These are phyloP conservation scores for Phytomonas francai DNA, from an alignment of 208 protist species.

Conservation along the genomic window DNA sequence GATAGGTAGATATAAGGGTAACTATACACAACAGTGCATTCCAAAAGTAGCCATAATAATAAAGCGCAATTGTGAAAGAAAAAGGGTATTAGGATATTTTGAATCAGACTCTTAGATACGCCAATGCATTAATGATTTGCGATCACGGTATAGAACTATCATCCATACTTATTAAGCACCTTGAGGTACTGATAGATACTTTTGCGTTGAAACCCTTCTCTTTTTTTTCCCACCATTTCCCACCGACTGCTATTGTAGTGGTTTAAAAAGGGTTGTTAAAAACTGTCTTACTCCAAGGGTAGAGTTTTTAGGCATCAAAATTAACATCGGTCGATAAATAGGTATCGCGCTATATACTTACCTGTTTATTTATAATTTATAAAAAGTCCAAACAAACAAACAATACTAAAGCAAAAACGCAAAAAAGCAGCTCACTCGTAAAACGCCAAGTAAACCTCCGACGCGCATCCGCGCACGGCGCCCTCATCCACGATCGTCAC, in stretches of 20 bases:
- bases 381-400: slow-evolving; percentile 6
- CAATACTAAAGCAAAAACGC: slow-evolving; percentile 7
- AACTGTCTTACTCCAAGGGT: too few species aligned
- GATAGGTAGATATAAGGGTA: slow-evolving; percentile 9
- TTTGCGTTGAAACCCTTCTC: background rate
- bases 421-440: slow-evolving; percentile 44
- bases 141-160: background rate
- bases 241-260: background rate
- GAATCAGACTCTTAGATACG: background rate
- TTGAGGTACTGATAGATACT: background rate
- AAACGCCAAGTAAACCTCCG: slow-evolving; percentile 77
- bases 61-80: background rate
- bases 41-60: too few species aligned
- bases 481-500: slow-evolving; percentile 62
- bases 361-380: too few species aligned
- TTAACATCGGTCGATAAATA: background rate
- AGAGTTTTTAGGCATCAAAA: background rate
- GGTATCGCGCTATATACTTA: background rate
- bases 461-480: slow-evolving; percentile 33
- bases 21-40: slow-evolving; percentile 6
- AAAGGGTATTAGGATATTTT: background rate
- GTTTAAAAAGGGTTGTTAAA: background rate
- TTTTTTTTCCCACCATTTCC: background rate
- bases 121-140: background rate
- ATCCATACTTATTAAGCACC: background rate